phyloP scores from a whole-genome alignment of 106 monocot genomes.

The Narthecium ossifragum region DNA sequence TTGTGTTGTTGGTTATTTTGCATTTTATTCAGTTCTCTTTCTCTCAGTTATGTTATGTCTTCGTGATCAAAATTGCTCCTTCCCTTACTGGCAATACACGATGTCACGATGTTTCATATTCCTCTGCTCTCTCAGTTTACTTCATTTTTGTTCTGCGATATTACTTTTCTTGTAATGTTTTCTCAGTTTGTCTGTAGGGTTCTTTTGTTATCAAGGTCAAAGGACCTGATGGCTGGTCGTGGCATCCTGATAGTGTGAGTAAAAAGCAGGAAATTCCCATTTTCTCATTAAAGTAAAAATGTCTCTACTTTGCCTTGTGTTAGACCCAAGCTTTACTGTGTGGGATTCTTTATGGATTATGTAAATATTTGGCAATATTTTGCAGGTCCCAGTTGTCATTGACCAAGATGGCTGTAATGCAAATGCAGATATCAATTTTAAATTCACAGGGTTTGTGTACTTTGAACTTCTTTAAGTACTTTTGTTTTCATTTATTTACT shows the following conservation, averaged over 20 bases:
- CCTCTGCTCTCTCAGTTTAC: not conserved
- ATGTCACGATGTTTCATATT: too few species aligned
- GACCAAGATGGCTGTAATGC: conserved; percentile 86
- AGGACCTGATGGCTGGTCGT: conserved; percentile 97
- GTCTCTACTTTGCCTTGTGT: not conserved
- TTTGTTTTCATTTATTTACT: conserved; percentile 11
- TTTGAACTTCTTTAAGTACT: not conserved
- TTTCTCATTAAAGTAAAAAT: not conserved
- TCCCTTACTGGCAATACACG: too few species aligned
- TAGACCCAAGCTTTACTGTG: not conserved
- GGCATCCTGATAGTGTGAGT: conserved; percentile 76
- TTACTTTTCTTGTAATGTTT: not conserved
- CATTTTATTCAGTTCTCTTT: too few species aligned
- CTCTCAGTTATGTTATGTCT: too few species aligned
- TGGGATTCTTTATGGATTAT: conserved; percentile 1
- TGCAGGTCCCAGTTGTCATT: conserved; percentile 72
- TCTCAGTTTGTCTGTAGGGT: too few species aligned
- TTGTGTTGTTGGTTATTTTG: too few species aligned
- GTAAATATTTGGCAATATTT: not conserved
- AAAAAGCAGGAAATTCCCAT: not conserved
- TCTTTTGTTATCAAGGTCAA: conserved; percentile 82
- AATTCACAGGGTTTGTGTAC: conserved; percentile 71
- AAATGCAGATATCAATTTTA: conserved; percentile 95
- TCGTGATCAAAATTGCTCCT: too few species aligned
- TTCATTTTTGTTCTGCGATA: not conserved